Evolutionary conservation across 768 basidiomycete genomes (phyloP).

Genomic region (Suillus bovinus): DNA sequence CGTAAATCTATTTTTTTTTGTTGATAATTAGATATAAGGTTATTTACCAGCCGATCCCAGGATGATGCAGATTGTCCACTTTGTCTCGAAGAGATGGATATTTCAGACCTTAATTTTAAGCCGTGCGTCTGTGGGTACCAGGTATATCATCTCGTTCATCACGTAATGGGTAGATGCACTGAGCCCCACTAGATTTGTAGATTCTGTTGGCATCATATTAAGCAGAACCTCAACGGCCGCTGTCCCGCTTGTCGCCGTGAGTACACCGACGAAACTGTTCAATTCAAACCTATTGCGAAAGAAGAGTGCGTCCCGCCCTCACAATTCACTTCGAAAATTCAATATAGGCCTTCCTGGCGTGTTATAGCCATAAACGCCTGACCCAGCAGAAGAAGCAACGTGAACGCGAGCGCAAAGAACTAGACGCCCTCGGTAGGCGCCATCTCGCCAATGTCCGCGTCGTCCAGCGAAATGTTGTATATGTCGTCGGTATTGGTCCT

Average conservation of each 20-base stretch:
- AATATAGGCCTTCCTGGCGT: slow-evolving; percentile 18
- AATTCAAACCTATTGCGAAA: slow-evolving; percentile 92
- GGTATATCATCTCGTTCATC: slow-evolving; percentile 42
- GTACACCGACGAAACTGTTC: slow-evolving; percentile 90
- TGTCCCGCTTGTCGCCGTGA: slow-evolving; percentile 95
- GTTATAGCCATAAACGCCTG: slow-evolving; percentile 83
- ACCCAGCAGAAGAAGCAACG: slow-evolving; percentile 94
- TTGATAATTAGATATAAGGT: slow-evolving; percentile 13
- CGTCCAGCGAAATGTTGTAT: slow-evolving; percentile 95
- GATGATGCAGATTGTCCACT: slow-evolving; percentile 98
- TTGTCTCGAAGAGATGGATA: slow-evolving; percentile 98
- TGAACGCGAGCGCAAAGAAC: slow-evolving; percentile 94
- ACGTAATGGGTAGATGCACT: slow-evolving; percentile 8
- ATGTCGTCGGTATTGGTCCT: slow-evolving; percentile 93
- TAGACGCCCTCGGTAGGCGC: slow-evolving; percentile 80
- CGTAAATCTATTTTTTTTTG: slow-evolving; percentile 41
- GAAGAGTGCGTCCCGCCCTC: slow-evolving; percentile 75
- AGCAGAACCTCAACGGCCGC: slow-evolving; percentile 91
- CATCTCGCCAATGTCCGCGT: slow-evolving; percentile 92
- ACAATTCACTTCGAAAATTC: slow-evolving; percentile 12
- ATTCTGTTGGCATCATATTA: slow-evolving; percentile 99
- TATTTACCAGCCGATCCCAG: slow-evolving; percentile 43
- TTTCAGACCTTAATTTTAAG: slow-evolving; percentile 98
- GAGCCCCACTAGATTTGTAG: slow-evolving; percentile 79
- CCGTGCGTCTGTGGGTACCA: slow-evolving; percentile 99